phyloP scores from a whole-genome alignment of 2,329 filamentous ascomycete genomes.

The Colletotrichum neosansevieriae region DNA sequence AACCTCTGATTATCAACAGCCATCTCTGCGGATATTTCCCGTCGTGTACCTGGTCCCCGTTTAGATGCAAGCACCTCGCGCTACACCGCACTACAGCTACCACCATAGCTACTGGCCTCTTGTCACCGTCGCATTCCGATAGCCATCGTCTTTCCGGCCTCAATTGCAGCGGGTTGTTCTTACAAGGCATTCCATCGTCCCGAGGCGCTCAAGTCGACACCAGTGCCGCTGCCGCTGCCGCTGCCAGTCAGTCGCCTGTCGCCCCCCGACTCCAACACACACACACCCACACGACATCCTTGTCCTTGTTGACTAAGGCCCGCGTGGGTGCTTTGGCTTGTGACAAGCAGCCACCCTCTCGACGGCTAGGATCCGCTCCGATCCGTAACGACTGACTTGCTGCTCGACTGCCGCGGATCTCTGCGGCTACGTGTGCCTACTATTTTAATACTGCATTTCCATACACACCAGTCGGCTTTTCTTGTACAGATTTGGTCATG shows the following conservation, averaged over 20 bases:
- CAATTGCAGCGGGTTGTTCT: neutral
- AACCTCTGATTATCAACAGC: no score
- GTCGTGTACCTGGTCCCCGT: no score
- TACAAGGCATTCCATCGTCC: conserved; percentile 1
- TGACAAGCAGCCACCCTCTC: conserved; percentile 34
- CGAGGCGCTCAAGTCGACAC: neutral
- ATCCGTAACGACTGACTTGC: conserved; percentile 31
- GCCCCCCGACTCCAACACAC: neutral
- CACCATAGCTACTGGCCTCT: neutral
- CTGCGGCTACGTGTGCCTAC: conserved; percentile 39
- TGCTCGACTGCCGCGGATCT: conserved; percentile 36
- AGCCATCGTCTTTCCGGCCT: neutral
- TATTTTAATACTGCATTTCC: conserved; percentile 33
- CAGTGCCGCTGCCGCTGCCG: neutral
- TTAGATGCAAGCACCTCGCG: neutral
- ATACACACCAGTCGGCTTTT: conserved; percentile 18
- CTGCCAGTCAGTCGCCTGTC: neutral
- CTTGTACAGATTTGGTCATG: conserved; percentile 38
- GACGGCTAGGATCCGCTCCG: conserved; percentile 32
- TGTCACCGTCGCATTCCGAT: neutral
- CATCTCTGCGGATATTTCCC: no score
- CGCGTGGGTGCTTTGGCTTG: conserved; percentile 38
- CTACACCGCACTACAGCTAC: conserved; percentile 2
- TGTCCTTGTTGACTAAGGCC: conserved; percentile 31
- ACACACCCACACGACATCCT: conserved; percentile 15